phyloP scores from a whole-genome alignment of 208 protist genomes.

The Acanthamoeba lenticulata region DNA sequence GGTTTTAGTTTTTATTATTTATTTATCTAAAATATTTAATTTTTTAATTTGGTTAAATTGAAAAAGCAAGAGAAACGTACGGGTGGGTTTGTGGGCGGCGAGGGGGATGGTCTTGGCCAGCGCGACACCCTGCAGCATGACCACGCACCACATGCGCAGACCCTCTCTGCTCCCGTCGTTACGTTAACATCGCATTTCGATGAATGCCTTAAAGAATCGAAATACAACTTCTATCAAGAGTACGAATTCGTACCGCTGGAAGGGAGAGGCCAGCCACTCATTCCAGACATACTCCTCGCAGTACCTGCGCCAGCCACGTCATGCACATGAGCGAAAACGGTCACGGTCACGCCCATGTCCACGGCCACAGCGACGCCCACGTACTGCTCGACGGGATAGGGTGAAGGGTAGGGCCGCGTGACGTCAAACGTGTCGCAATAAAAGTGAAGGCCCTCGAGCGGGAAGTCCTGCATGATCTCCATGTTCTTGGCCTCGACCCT shows the following conservation, averaged over 20 bases:
- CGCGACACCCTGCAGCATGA: slow-evolving; percentile 83
- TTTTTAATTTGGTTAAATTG: not conserved
- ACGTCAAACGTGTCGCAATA: slow-evolving; percentile 86
- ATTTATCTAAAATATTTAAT: not conserved
- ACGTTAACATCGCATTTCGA: not conserved
- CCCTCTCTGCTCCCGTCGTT: not conserved
- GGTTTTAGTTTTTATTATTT: not conserved
- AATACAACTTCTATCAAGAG: not conserved
- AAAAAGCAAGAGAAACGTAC: not conserved
- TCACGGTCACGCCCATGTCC: no score
- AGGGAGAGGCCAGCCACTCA: slow-evolving; percentile 77
- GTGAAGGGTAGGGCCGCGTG: slow-evolving; percentile 81
- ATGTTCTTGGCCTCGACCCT: slow-evolving; percentile 70
- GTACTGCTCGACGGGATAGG: slow-evolving; percentile 38
- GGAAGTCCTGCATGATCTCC: slow-evolving; percentile 78
- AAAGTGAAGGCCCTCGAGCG: slow-evolving; percentile 82
- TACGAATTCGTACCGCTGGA: slow-evolving; percentile 71
- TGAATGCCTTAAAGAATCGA: not conserved
- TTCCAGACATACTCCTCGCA: slow-evolving; percentile 85
- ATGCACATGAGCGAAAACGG: not conserved
- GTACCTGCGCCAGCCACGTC: not conserved
- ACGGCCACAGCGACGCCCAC: no score
- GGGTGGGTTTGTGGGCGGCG: not conserved
- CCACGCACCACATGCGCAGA: slow-evolving; percentile 75
- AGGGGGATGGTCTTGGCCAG: slow-evolving; percentile 57